A percentile compares a stretch with the other conserved stretches of the same genome.
Evolutionary conservation across 805 yeast species (phyloP).

Genomic region (Saccharomycopsis vini): DNA sequence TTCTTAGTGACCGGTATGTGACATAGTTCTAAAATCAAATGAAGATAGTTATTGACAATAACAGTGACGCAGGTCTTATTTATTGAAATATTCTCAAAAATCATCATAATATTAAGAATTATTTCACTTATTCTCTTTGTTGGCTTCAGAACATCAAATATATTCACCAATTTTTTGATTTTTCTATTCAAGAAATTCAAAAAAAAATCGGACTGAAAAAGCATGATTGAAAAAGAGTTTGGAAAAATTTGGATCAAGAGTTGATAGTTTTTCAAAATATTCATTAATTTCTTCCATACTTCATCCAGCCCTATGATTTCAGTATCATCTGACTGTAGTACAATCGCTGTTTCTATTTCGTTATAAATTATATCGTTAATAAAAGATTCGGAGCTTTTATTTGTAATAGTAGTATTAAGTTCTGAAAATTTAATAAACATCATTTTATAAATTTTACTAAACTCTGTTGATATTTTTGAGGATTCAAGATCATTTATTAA

Average conservation of each 20-base stretch:
- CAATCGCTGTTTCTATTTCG: conserved; percentile 6
- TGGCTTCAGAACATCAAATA: background rate
- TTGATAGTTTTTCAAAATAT: conserved; percentile 10
- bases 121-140: background rate
- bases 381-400: background rate
- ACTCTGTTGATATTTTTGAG: background rate
- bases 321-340: conserved; percentile 1
- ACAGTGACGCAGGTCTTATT: conserved; percentile 10
- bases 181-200: conserved; percentile 12
- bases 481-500: background rate
- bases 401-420: background rate
- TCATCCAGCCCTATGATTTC: background rate
- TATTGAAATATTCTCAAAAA: conserved; percentile 11
- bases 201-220: conserved; percentile 13
- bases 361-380: conserved; percentile 3
- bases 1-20: background rate
- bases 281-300: background rate
- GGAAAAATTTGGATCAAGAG: conserved; percentile 12
- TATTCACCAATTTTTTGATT: conserved; percentile 1
- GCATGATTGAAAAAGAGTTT: background rate
- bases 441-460: conserved; percentile 1
- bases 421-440: background rate
- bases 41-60: conserved; percentile 10
- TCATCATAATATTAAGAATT: conserved; percentile 4
- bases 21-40: conserved; percentile 6